Base-by-base conservation (phyloP, 495 filamentous ascomycete species). In the Stereocaulon alpinum region DNA sequence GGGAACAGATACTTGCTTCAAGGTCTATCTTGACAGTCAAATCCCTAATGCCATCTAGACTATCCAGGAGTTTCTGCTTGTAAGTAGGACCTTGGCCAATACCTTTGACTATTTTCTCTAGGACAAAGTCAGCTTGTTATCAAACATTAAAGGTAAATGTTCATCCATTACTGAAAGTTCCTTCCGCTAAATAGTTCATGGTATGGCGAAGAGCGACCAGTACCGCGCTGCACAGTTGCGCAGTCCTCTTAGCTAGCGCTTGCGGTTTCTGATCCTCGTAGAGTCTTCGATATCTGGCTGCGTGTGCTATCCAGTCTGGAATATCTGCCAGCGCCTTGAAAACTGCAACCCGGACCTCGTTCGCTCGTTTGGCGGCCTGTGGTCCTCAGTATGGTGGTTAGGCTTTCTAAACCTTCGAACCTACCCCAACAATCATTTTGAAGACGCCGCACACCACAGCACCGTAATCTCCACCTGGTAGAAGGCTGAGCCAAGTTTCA, bases 401-500 rank as follows among this genome's bases (percentile, higher is more conserved):
- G 20, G 1, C 4, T 17, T 10, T 24, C 2, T 40, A 27, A 6
- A 15, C 6, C 9, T 22, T 27, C 1, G 11, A 32, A 6, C 12
- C 15, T 29, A 49, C 49, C 9, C 17, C 32, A 5, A 61, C 50
- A 24, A 61, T 20, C 51, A 56, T 29, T 44, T 56, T 61, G 24
- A 56, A 47, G n/a, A 49, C 59, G 17, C 59, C 59, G 27, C 49
- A 15, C 17, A 61, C 42, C n/a, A 61, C 40, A 14, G 59, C 50
- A 4, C 47, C 41, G 24, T 61, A 56, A 17, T 61, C 59, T 22
- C 59, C 59, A 47, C 22, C 30, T 14, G 52, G 51, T 1, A 61
- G 20, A 40, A 61, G 59, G 29, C 43, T 17, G 12, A 61, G 51
- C 49, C 41, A 61, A 22, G 30, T 54, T 22, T 54, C 51, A 11